Base-by-base conservation (phyloP, 2,329 filamentous ascomycete genomes). In the Diaporthe sp. region DNA sequence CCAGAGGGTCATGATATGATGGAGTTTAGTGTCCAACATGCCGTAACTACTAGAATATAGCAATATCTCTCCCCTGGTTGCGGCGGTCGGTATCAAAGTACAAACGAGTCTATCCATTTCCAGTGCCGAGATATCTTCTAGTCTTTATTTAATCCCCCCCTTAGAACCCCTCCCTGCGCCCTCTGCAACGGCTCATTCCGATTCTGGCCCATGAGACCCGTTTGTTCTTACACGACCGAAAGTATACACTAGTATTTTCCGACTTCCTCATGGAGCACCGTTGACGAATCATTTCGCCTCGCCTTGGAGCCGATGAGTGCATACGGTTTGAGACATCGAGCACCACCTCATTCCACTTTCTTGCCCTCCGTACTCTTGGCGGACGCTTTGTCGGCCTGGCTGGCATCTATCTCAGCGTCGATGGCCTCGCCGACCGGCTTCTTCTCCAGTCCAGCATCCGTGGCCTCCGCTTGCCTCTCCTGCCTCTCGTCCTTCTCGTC, bases 401-500 rank as follows among this genome's bases (percentile, higher is more conserved):
- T 27, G 80, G 79, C 81, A 76, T 92, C 90, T 69, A 84, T 81
- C 82, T 92, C 89, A 1, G 89, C 88, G 66, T 88, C 88, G 3
- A 86, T 82, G 73, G 90, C 90, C 79, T 92, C 90, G 74, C 81
- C 81, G 9, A 86, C 87, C 77, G 89, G 86, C 68, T 84, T 85
- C 78, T 86, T 86, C 73, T 87, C 84, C 17, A 86, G 77, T 15
- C 77, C 80, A 44, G 58, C 59, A 50, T 83, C 86, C 72, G 85
- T 83, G 50, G 86, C 85, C 37, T 88, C 86, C 10, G 91, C 90
- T 3, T 86, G 82, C 47, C 70, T 63, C 35, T 86, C 82, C 72
- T 88, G 84, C 75, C 92, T 90, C 82, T 95, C 94, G 77, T 98
- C 95, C 86, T 96, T 95, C 84, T 98, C 97, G 80, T 98, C 96